These are phyloP conservation scores for Crithidia fasciculata DNA, from an alignment of 208 protist genomes.

Conservation along the genomic window DNA sequence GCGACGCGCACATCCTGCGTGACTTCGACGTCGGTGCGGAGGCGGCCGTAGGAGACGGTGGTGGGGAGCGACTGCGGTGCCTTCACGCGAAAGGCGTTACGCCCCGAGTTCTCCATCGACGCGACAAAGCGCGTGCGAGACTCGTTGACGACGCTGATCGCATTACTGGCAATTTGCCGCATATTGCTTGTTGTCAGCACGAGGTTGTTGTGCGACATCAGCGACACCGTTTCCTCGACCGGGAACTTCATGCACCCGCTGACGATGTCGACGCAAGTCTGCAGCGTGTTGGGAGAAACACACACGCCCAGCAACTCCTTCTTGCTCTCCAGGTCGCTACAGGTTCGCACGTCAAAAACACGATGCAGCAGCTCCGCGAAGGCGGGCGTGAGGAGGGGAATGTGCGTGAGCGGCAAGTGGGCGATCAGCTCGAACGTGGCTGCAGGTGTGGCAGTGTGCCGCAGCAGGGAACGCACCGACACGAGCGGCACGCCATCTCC, in stretches of 20 bases:
- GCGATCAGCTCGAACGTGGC: conserved; percentile 51
- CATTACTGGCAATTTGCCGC: conserved; percentile 39
- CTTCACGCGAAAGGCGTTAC: not conserved
- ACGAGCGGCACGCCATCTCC: conserved; percentile 19
- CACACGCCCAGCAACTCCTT: conserved; percentile 53
- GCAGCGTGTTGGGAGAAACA: conserved; percentile 52
- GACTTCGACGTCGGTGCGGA: conserved; percentile 63
- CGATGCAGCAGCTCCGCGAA: conserved; percentile 60
- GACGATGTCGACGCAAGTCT: conserved; percentile 42
- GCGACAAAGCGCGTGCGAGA: conserved; percentile 17
- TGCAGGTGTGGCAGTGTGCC: conserved; percentile 43
- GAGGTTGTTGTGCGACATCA: conserved; percentile 41
- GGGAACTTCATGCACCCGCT: conserved; percentile 62
- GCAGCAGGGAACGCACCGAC: conserved; percentile 55
- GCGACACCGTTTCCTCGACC: conserved; percentile 38
- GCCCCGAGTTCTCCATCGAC: not conserved
- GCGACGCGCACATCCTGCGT: conserved; percentile 29
- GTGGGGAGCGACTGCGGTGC: not conserved
- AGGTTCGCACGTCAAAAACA: conserved; percentile 67
- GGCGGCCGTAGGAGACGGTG: conserved; percentile 54
- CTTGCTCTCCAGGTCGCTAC: conserved; percentile 46
- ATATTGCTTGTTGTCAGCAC: not conserved
- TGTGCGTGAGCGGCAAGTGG: conserved; percentile 43
- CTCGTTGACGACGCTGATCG: conserved; percentile 42
- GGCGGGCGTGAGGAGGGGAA: conserved; percentile 63